Percentiles rank a stretch among this genome's conserved stretches.
Evolutionary conservation across 177 flowering plant genomes (phyloP).

Genomic region (Tripterygium wilfordii): DNA sequence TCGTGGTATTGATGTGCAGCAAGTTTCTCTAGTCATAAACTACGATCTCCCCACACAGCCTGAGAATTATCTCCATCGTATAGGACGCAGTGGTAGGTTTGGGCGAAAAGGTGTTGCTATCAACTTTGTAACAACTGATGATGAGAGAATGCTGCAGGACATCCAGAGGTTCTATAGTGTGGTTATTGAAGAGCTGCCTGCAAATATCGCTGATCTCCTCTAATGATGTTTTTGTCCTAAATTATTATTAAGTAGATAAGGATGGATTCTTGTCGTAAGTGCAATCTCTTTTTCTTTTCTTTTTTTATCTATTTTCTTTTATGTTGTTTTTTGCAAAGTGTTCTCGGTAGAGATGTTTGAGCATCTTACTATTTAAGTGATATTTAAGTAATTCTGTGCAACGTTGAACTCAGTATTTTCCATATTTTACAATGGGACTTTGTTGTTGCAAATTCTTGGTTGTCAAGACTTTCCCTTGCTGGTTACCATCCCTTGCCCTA

Average conservation of each 20-base stretch:
- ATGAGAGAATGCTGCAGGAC: slow-evolving; percentile 62
- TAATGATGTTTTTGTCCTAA: slow-evolving; percentile 20
- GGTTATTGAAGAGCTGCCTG: slow-evolving; percentile 71
- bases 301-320: too few relatives aligned
- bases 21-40: slow-evolving; percentile 65
- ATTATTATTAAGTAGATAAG: slow-evolving; percentile 1
- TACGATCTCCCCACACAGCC: slow-evolving; percentile 73
- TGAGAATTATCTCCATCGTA: slow-evolving; percentile 68
- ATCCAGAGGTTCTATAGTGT: slow-evolving; percentile 76
- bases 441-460: too few relatives aligned
- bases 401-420: too few relatives aligned
- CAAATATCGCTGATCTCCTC: slow-evolving; percentile 75
- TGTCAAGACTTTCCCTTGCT: too few relatives aligned
- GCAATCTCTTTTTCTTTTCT: too few relatives aligned
- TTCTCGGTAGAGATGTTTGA: too few relatives aligned
- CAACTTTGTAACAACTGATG: slow-evolving; percentile 62
- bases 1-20: slow-evolving; percentile 76
- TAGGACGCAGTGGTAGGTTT: slow-evolving; percentile 68
- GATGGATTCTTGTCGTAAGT: too few relatives aligned
- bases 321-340: too few relatives aligned
- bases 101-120: slow-evolving; percentile 77
- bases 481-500: too few relatives aligned
- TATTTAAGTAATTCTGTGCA: too few relatives aligned
- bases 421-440: too few relatives aligned
- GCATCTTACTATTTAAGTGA: too few relatives aligned